phyloP scores from a whole-genome alignment of 805 yeast species.

The Yarrowia bubula region DNA sequence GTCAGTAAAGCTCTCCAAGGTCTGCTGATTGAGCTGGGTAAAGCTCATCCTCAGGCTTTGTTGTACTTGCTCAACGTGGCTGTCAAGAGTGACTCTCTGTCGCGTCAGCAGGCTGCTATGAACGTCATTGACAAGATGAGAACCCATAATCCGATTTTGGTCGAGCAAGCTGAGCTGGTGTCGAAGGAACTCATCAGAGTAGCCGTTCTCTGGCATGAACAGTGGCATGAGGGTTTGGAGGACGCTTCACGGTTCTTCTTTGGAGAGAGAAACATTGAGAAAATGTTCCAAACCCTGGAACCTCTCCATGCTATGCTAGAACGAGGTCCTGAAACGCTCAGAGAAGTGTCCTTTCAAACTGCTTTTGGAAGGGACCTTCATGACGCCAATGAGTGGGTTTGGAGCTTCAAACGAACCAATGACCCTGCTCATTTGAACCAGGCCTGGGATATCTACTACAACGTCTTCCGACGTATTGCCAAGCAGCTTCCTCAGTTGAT shows the following conservation, averaged over 20 bases:
- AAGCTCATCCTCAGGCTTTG: slow-evolving; percentile 95
- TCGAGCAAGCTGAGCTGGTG: slow-evolving; percentile 91
- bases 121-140: slow-evolving; percentile 91
- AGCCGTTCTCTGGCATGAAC: slow-evolving; percentile 95
- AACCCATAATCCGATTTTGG: slow-evolving; percentile 76
- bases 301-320: slow-evolving; percentile 84
- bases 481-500: slow-evolving; percentile 85
- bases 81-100: slow-evolving; percentile 85
- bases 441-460: slow-evolving; percentile 96
- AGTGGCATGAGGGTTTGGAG: slow-evolving; percentile 96
- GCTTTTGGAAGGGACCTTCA: slow-evolving; percentile 90
- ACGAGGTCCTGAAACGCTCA: slow-evolving; percentile 81
- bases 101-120: slow-evolving; percentile 86
- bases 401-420: slow-evolving; percentile 76
- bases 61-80: slow-evolving; percentile 96
- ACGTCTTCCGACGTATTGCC: slow-evolving; percentile 86
- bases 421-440: slow-evolving; percentile 88
- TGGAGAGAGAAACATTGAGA: slow-evolving; percentile 91
- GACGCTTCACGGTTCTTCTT: slow-evolving; percentile 92
- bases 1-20: slow-evolving; percentile 80
- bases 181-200: slow-evolving; percentile 90
- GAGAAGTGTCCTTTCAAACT: slow-evolving; percentile 89
- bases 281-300: slow-evolving; percentile 87
- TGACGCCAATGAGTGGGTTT: slow-evolving; percentile 92
- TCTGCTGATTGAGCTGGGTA: slow-evolving; percentile 80